phyloP scores from a whole-genome alignment of 306 rosid genomes.

The Gynostemma pentaphyllum region DNA sequence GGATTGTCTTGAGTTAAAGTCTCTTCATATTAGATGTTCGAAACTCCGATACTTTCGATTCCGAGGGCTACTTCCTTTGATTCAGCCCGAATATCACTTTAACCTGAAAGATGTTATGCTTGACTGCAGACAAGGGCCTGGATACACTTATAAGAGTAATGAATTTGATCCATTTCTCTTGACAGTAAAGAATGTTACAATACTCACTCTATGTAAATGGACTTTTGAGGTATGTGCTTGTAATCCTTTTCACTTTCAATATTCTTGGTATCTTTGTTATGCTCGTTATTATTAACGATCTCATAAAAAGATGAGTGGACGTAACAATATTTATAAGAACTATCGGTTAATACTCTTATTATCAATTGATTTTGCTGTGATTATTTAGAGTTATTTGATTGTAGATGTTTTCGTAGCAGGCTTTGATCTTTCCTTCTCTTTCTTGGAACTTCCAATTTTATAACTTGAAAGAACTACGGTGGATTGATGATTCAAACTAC shows the following conservation, averaged over 20 bases:
- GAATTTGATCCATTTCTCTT: conserved; percentile 60
- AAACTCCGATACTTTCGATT: conserved; percentile 42
- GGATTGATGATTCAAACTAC: conserved; percentile 40
- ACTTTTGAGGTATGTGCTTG: conserved; percentile 46
- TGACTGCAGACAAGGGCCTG: conserved; percentile 52
- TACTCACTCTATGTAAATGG: conserved; percentile 60
- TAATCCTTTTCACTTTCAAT: not conserved
- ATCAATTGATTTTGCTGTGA: not conserved
- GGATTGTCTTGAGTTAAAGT: conserved; percentile 45
- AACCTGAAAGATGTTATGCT: conserved; percentile 58
- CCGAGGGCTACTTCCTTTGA: conserved; percentile 46
- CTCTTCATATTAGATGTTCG: conserved; percentile 30
- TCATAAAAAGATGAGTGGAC: too few species aligned
- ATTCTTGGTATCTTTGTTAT: not conserved
- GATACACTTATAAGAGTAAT: conserved; percentile 13
- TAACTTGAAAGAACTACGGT: conserved; percentile 49
- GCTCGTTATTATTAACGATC: too few species aligned
- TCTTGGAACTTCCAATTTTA: conserved; percentile 49
- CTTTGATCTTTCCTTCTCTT: conserved; percentile 61
- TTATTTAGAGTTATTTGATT: not conserved
- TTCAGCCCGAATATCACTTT: conserved; percentile 47
- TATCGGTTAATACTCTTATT: too few species aligned
- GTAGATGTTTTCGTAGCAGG: conserved; percentile 23
- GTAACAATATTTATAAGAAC: too few species aligned
- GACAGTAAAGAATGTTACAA: conserved; percentile 54